These are phyloP conservation scores for Cercospora citrullina DNA, from an alignment of 2,329 filamentous ascomycete genomes.

Conservation along the genomic window DNA sequence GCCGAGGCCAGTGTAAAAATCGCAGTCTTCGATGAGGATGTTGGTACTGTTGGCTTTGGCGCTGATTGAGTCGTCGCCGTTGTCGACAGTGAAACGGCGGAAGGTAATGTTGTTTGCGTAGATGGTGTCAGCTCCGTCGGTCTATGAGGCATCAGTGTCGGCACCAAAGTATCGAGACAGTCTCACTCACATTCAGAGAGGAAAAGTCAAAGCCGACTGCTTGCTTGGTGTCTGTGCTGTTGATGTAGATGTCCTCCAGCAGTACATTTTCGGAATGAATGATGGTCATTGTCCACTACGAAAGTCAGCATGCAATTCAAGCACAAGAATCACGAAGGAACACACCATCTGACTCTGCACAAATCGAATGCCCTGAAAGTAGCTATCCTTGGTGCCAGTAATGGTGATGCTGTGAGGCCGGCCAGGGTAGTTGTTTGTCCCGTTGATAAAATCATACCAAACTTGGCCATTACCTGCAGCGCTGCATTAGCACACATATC, in stretches of 20 bases:
- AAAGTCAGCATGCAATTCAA: background rate
- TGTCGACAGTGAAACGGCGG: constrained; percentile 51
- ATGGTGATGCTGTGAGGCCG: constrained; percentile 57
- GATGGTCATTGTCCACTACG: constrained; percentile 48
- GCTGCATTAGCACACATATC: background rate
- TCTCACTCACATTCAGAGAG: constrained; percentile 37
- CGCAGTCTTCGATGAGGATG: constrained; percentile 52
- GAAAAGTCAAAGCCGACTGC: constrained; percentile 21
- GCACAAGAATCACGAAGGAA: background rate
- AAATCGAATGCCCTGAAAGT: constrained; percentile 52
- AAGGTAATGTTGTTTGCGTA: constrained; percentile 55
- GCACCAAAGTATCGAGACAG: too few relatives aligned
- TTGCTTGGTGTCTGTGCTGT: constrained; percentile 46
- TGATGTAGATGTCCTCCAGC: constrained; percentile 55
- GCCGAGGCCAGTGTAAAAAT: constrained; percentile 53
- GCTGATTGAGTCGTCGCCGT: constrained; percentile 56
- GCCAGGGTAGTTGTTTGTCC: constrained; percentile 38
- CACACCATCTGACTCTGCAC: constrained; percentile 60
- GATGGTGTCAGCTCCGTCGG: constrained; percentile 56
- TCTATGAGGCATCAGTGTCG: constrained; percentile 25
- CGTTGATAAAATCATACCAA: constrained; percentile 54
- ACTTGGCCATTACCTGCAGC: constrained; percentile 55
- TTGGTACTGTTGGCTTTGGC: constrained; percentile 58
- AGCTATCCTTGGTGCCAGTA: constrained; percentile 50
- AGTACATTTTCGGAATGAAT: constrained; percentile 51